Evolutionary conservation across 768 basidiomycete species (phyloP).

Genomic region (Phylloporus rhodoxanthus): DNA sequence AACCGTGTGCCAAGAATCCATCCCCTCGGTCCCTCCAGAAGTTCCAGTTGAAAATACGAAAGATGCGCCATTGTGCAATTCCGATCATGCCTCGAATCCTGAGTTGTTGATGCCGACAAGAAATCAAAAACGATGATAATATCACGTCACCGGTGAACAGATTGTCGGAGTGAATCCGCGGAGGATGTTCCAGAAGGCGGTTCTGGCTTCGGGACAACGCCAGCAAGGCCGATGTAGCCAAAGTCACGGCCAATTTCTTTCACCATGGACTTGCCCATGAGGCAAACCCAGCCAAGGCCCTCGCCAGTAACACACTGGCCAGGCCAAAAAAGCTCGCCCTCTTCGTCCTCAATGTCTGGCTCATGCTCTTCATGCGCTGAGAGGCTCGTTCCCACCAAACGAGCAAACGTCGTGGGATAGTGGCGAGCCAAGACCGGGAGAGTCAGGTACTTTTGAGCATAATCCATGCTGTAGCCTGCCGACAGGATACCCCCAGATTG

Average conservation of each 20-base stretch:
- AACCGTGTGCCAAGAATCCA: conserved; percentile 17
- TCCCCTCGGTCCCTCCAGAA: conserved; percentile 12
- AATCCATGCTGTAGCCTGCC: conserved; percentile 39
- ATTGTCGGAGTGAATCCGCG: conserved; percentile 28
- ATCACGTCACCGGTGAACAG: conserved; percentile 27
- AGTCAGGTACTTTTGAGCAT: conserved; percentile 51
- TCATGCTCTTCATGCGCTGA: conserved; percentile 66
- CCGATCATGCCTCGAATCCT: conserved; percentile 19
- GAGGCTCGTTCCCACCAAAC: conserved; percentile 63
- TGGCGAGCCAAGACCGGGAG: conserved; percentile 62
- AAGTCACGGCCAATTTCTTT: conserved; percentile 72
- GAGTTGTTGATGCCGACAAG: conserved; percentile 28
- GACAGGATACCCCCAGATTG: conserved; percentile 35
- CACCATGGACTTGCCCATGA: conserved; percentile 84
- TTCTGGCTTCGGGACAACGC: conserved; percentile 67
- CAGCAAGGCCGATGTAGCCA: conserved; percentile 66
- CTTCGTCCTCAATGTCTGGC: conserved; percentile 79
- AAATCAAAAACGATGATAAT: conserved; percentile 17
- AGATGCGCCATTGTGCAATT: conserved; percentile 21
- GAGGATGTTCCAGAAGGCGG: conserved; percentile 29
- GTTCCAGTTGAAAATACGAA: conserved; percentile 23
- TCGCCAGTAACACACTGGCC: conserved; percentile 67
- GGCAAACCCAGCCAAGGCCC: conserved; percentile 82
- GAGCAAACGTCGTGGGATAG: conserved; percentile 71
- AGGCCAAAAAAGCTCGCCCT: conserved; percentile 84